phyloP scores from a whole-genome alignment of 2,329 filamentous ascomycete genomes.

The Microsporum audouinii region DNA sequence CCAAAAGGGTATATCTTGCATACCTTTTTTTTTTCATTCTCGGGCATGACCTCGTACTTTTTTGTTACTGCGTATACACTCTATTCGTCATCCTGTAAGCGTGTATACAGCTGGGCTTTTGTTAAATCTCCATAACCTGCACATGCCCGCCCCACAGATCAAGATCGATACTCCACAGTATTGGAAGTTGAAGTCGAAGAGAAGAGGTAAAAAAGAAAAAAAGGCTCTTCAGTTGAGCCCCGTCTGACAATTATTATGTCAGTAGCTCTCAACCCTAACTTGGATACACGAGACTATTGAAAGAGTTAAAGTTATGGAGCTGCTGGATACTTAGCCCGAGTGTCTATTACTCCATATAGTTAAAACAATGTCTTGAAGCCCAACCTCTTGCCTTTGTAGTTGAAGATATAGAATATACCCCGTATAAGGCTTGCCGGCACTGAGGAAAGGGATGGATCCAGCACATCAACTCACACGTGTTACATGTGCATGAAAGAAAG shows the following conservation, averaged over 20 bases:
- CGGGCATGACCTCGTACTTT: background rate
- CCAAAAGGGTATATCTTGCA: background rate
- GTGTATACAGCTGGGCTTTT: background rate
- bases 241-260: background rate
- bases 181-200: background rate
- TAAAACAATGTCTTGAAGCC: background rate
- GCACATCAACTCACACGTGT: background rate
- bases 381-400: background rate
- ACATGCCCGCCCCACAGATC: conserved; percentile 1
- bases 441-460: background rate
- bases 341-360: background rate
- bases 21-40: background rate
- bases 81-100: background rate
- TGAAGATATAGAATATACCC: background rate
- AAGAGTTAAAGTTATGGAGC: background rate
- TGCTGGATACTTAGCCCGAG: background rate
- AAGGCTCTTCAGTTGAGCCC: background rate
- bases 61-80: background rate
- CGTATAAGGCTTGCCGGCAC: background rate
- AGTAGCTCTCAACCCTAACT: background rate
- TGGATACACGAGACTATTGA: background rate
- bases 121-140: background rate
- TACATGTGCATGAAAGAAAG: background rate
- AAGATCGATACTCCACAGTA: background rate
- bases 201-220: background rate